phyloP scores from a whole-genome alignment of 2,329 filamentous ascomycete genomes.

The Penicillium palitans region DNA sequence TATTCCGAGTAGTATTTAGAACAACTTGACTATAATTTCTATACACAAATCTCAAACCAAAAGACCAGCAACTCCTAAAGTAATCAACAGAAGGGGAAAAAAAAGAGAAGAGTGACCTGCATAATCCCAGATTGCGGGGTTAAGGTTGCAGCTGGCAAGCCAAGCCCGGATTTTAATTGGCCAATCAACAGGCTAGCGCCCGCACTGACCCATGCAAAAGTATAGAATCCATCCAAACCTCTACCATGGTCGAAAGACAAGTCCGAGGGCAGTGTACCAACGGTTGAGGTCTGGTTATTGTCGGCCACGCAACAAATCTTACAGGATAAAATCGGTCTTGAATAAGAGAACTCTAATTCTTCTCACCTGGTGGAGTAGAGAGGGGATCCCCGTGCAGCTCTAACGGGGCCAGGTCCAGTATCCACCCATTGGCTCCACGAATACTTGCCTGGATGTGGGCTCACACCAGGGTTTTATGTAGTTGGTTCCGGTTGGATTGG shows the following conservation, averaged over 20 bases:
- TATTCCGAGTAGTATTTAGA: not conserved
- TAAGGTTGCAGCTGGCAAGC: slow-evolving; percentile 29
- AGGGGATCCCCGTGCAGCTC: not conserved
- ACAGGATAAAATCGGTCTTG: not conserved
- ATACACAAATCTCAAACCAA: not conserved
- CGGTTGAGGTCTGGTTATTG: not conserved
- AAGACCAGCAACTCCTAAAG: not conserved
- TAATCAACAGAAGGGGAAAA: not conserved
- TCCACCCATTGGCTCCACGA: not conserved
- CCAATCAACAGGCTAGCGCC: slow-evolving; percentile 2
- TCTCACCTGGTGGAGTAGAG: not conserved
- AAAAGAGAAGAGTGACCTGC: not conserved
- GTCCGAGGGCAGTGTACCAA: not conserved
- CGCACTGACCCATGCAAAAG: slow-evolving; percentile 3
- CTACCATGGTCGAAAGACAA: not conserved
- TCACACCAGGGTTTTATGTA: not conserved
- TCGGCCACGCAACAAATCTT: not conserved
- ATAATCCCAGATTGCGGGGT: slow-evolving; percentile 24
- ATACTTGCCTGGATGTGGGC: not conserved
- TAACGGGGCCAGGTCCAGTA: not conserved
- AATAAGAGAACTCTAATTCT: not conserved
- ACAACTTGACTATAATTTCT: not conserved
- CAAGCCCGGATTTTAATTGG: slow-evolving; percentile 5
- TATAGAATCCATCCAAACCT: not conserved
- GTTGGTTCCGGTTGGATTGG: not conserved